phyloP scores from a whole-genome alignment of 1,139 yeast species.

The Diutina sp. region DNA sequence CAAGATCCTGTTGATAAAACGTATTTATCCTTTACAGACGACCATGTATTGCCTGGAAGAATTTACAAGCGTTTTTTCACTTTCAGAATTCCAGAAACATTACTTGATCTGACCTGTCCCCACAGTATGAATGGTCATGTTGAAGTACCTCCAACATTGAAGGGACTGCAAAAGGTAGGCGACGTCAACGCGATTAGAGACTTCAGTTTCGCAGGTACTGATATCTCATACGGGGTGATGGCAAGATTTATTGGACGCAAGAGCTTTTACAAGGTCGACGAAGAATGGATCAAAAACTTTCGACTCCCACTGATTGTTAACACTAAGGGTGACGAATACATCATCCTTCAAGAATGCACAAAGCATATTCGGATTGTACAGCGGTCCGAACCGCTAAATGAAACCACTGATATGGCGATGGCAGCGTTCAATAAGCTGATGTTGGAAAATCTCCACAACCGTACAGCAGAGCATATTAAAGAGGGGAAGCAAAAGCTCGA shows the following conservation, averaged over 20 bases:
- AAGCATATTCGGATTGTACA: slow-evolving; percentile 20
- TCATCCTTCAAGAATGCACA: slow-evolving; percentile 21
- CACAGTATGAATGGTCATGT: slow-evolving; percentile 11
- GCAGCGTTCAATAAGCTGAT: slow-evolving; percentile 8
- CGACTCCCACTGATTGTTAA: slow-evolving; percentile 19
- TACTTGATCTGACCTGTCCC: slow-evolving; percentile 10
- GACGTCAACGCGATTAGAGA: slow-evolving; percentile 5
- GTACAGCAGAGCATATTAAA: slow-evolving; percentile 17
- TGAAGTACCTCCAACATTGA: slow-evolving; percentile 12
- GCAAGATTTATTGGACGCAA: slow-evolving; percentile 13
- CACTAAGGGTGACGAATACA: slow-evolving; percentile 27
- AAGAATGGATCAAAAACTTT: slow-evolving; percentile 5
- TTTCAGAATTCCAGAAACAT: slow-evolving; percentile 11
- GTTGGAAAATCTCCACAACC: slow-evolving; percentile 15
- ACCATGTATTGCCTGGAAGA: slow-evolving; percentile 7
- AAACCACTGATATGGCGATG: slow-evolving; percentile 3
- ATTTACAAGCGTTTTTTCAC: slow-evolving; percentile 10
- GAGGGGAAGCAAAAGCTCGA: slow-evolving; percentile 11
- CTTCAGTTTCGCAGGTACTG: slow-evolving; percentile 9
- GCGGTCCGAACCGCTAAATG: slow-evolving; percentile 7
- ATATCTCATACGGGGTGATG: slow-evolving; percentile 11
- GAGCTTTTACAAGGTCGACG: slow-evolving; percentile 12
- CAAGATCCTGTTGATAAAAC: slow-evolving; percentile 20
- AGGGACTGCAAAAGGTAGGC: slow-evolving; percentile 5
- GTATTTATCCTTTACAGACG: slow-evolving; percentile 6